Evolutionary conservation across 2,329 filamentous ascomycete species (phyloP).

Genomic region (Teratosphaeria pseudoeucalypti): DNA sequence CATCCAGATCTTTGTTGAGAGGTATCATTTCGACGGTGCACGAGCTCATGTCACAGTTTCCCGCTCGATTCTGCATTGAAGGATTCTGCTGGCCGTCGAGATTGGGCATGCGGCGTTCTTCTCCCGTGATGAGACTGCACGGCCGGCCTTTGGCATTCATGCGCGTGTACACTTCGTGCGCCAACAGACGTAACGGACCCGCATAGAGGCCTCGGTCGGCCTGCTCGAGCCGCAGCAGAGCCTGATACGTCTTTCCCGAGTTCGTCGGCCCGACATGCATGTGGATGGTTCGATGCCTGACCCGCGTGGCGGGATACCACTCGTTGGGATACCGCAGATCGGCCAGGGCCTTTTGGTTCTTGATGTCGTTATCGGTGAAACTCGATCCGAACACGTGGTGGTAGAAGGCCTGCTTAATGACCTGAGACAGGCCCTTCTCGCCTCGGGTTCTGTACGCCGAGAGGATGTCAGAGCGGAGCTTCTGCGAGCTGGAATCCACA

Average conservation of each 20-base stretch:
- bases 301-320: slow-evolving; percentile 80
- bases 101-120: slow-evolving; percentile 63
- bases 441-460: slow-evolving; percentile 11
- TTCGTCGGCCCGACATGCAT: slow-evolving; percentile 95
- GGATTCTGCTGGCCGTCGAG: slow-evolving; percentile 17
- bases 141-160: slow-evolving; percentile 65
- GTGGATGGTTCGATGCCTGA: slow-evolving; percentile 72
- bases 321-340: slow-evolving; percentile 83
- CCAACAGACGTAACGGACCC: slow-evolving; percentile 76
- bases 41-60: slow-evolving; percentile 50
- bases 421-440: slow-evolving; percentile 18
- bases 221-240: slow-evolving; percentile 70
- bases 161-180: slow-evolving; percentile 89
- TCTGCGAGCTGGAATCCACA: neutral
- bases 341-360: slow-evolving; percentile 56
- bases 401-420: slow-evolving; percentile 57
- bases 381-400: slow-evolving; percentile 49
- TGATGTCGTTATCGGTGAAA: slow-evolving; percentile 47
- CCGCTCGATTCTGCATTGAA: slow-evolving; percentile 20
- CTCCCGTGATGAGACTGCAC: slow-evolving; percentile 79
- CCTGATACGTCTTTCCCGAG: slow-evolving; percentile 95
- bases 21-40: slow-evolving; percentile 92
- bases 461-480: slow-evolving; percentile 8
- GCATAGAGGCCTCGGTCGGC: slow-evolving; percentile 75
- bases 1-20: slow-evolving; percentile 55